Conservation (phyloP, 2,329 filamentous ascomycete species). For the Alternaria sp. region DNA sequence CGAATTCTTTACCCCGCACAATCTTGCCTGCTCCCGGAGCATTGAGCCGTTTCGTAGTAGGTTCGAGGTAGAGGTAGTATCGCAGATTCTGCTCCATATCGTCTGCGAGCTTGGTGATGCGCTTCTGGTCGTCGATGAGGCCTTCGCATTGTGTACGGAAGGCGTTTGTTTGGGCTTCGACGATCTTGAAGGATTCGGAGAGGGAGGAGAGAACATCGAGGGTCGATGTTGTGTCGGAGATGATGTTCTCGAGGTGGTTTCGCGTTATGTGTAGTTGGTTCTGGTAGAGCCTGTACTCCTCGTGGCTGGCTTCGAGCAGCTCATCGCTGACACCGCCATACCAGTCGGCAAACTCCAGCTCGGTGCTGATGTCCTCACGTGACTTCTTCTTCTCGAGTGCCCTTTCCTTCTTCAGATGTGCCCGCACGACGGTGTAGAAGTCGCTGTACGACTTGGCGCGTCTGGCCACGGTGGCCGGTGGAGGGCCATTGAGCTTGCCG, state of each 20-base stretch:
- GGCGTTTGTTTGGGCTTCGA: slow-evolving; percentile 88
- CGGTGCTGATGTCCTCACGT: slow-evolving; percentile 58
- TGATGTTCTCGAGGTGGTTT: slow-evolving; percentile 78
- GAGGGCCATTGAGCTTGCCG: slow-evolving; percentile 64
- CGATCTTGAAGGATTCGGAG: slow-evolving; percentile 83
- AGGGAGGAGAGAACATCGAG: slow-evolving; percentile 78
- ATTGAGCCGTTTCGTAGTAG: slow-evolving; percentile 86
- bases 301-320: slow-evolving; percentile 80
- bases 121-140: slow-evolving; percentile 79
- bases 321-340: slow-evolving; percentile 67
- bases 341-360: slow-evolving; percentile 65
- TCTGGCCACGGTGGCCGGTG: slow-evolving; percentile 68
- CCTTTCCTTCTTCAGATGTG: slow-evolving; percentile 62
- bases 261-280: slow-evolving; percentile 83
- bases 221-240: slow-evolving; percentile 77
- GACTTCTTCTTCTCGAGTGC: slow-evolving; percentile 45
- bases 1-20: slow-evolving; percentile 83
- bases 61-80: slow-evolving; percentile 93
- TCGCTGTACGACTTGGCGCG: slow-evolving; percentile 80
- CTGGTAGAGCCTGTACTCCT: slow-evolving; percentile 82
- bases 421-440: slow-evolving; percentile 70
- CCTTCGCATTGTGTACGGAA: slow-evolving; percentile 94
- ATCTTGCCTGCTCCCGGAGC: slow-evolving; percentile 86
- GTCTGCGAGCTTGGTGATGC: slow-evolving; percentile 78
- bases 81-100: slow-evolving; percentile 88